phyloP scores from a whole-genome alignment of 2,329 filamentous ascomycete genomes.

The Elsinoe arachidis region DNA sequence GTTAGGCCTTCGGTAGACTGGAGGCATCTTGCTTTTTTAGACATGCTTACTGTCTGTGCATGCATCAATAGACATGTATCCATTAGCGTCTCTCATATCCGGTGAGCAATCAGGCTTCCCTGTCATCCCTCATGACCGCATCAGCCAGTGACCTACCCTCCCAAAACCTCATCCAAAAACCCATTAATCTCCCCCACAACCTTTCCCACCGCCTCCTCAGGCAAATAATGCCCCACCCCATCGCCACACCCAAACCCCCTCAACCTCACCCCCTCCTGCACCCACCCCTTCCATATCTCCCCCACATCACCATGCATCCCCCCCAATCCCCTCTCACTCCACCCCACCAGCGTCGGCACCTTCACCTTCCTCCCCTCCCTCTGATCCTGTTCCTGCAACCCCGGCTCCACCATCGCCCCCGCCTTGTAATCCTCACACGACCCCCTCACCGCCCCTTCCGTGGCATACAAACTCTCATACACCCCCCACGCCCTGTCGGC shows the following conservation, averaged over 20 bases:
- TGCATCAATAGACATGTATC: neutral
- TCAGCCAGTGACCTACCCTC: neutral
- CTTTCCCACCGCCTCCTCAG: conserved; percentile 37
- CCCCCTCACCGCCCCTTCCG: conserved; percentile 34
- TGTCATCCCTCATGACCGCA: neutral
- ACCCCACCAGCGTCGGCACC: conserved; percentile 37
- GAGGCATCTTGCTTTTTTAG: neutral
- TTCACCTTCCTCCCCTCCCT: conserved; percentile 35
- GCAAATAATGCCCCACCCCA: conserved; percentile 39
- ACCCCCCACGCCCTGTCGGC: conserved; percentile 35
- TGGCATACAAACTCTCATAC: conserved; percentile 37
- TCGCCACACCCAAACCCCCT: conserved; percentile 27
- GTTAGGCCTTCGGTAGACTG: too few species aligned
- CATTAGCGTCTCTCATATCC: neutral
- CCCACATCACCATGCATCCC: conserved; percentile 34
- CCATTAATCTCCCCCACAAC: conserved; percentile 24
- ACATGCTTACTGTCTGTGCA: neutral
- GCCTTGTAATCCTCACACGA: conserved; percentile 42
- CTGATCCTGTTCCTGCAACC: conserved; percentile 39
- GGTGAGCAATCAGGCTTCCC: neutral
- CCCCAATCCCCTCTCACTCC: conserved; percentile 36
- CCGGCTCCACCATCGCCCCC: conserved; percentile 35
- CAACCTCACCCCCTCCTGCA: conserved; percentile 28
- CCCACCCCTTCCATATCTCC: conserved; percentile 39
- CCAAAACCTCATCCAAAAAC: conserved; percentile 15